These are phyloP conservation scores for Neurospora crassa DNA, from an alignment of 2,329 filamentous ascomycete genomes.

Conservation along the genomic window DNA sequence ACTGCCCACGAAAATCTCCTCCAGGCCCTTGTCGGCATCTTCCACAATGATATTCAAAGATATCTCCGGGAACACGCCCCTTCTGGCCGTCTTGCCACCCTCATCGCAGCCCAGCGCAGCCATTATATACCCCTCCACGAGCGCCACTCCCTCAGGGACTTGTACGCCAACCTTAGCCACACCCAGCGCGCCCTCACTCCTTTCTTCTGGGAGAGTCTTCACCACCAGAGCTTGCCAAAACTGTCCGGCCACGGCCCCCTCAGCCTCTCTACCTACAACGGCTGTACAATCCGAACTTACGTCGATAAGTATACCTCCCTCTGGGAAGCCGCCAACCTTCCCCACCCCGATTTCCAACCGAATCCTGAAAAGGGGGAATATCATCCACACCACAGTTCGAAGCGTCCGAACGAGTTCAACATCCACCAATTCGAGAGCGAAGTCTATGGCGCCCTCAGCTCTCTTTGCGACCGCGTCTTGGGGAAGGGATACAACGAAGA, in stretches of 20 bases:
- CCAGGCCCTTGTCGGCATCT: constrained; percentile 2
- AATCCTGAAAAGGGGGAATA: neutral
- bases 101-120: constrained; percentile 26
- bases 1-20: constrained; percentile 7
- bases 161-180: constrained; percentile 21
- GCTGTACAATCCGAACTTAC: neutral
- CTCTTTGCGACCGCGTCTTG: constrained; percentile 15
- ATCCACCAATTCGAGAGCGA: neutral
- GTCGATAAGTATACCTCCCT: neutral
- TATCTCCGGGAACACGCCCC: constrained; percentile 2
- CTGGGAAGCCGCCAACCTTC: neutral
- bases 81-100: neutral
- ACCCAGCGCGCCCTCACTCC: constrained; percentile 27
- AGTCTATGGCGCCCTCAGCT: constrained; percentile 8
- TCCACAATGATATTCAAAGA: constrained; percentile 6
- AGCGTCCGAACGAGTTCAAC: neutral
- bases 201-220: constrained; percentile 25
- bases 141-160: constrained; percentile 15
- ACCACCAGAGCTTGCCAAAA: neutral
- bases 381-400: neutral
- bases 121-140: constrained; percentile 27
- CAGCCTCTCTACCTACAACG: neutral
- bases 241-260: neutral
- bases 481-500: constrained; percentile 18
- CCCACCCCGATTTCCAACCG: neutral